phyloP scores from a whole-genome alignment of 306 rosid species.

The Hippophae gyantsensis region DNA sequence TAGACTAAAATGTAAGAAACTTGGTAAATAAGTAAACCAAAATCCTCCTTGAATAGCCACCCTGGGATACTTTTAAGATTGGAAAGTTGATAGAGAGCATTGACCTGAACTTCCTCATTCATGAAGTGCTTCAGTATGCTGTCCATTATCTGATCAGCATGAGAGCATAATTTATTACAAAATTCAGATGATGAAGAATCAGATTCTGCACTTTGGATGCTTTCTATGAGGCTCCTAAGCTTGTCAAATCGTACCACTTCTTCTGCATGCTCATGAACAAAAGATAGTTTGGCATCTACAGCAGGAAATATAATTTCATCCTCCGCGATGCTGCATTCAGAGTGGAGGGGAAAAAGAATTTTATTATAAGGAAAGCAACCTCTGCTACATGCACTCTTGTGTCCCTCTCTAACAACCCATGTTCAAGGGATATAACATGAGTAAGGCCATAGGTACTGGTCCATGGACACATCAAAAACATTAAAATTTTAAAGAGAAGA shows the following conservation, averaged over 20 bases:
- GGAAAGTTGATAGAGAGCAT: slow-evolving; percentile 9
- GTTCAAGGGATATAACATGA: no score
- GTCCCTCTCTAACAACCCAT: no score
- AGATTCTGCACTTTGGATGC: slow-evolving; percentile 41
- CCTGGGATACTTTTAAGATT: no score
- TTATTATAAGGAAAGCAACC: neutral
- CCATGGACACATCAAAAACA: no score
- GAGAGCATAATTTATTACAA: slow-evolving; percentile 50
- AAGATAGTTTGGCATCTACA: slow-evolving; percentile 55
- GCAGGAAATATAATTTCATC: slow-evolving; percentile 74
- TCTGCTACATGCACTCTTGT: no score
- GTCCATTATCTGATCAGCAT: slow-evolving; percentile 70
- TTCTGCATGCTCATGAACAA: slow-evolving; percentile 55
- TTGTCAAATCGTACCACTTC: slow-evolving; percentile 65
- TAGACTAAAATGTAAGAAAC: no score
- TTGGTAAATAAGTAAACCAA: no score
- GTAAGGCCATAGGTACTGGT: no score
- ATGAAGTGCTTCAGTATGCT: slow-evolving; percentile 59
- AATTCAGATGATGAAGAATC: slow-evolving; percentile 53
- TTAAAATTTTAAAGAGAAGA: no score
- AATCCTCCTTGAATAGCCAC: no score
- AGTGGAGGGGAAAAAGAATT: slow-evolving; percentile 10
- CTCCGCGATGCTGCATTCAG: slow-evolving; percentile 65
- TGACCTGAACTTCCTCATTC: slow-evolving; percentile 77
- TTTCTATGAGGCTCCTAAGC: slow-evolving; percentile 62